A percentile compares a stretch with the other conserved stretches of the same genome.
These are phyloP conservation scores for Citrus cavaleriei DNA, from an alignment of 345 rosid genomes.

Conservation along the genomic window DNA sequence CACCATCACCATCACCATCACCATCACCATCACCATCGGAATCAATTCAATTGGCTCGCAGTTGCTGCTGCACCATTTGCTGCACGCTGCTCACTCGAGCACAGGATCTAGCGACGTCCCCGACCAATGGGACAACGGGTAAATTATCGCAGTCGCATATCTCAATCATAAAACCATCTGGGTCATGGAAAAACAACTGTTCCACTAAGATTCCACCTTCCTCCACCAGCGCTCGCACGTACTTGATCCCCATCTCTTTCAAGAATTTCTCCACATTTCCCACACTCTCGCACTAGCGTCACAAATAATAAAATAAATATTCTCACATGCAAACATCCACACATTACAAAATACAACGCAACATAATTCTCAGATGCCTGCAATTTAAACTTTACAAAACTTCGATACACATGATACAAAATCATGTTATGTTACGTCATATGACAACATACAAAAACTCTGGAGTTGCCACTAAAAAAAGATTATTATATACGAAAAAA, in stretches of 20 bases:
- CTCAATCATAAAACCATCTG: constrained; percentile 93
- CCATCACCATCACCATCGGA: too few relatives aligned
- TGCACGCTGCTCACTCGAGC: constrained; percentile 31
- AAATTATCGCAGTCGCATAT: constrained; percentile 82
- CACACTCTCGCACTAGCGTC: constrained; percentile 75
- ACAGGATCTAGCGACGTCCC: constrained; percentile 55
- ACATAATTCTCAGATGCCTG: too few relatives aligned
- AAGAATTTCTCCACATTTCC: constrained; percentile 70
- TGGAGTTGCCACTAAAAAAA: too few relatives aligned
- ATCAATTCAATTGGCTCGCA: background rate
- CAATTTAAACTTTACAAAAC: too few relatives aligned
- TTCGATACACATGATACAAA: too few relatives aligned
- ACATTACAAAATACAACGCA: too few relatives aligned
- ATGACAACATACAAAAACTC: fast-evolving
- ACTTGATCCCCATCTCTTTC: constrained; percentile 54
- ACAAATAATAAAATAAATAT: background rate
- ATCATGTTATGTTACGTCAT: too few relatives aligned
- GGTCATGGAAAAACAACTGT: constrained; percentile 91
- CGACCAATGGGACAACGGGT: constrained; percentile 65
- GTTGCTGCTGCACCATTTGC: constrained; percentile 30
- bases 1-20: too few relatives aligned
- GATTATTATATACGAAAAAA: fast-evolving
- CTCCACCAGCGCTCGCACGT: constrained; percentile 60
- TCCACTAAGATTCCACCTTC: constrained; percentile 83
- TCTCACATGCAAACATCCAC: too few relatives aligned